Percentiles rank a stretch among this genome's conserved stretches.
Conservation (phyloP, 1,284 basidiomycete species). For the Rhodotorula sp. region DNA sequence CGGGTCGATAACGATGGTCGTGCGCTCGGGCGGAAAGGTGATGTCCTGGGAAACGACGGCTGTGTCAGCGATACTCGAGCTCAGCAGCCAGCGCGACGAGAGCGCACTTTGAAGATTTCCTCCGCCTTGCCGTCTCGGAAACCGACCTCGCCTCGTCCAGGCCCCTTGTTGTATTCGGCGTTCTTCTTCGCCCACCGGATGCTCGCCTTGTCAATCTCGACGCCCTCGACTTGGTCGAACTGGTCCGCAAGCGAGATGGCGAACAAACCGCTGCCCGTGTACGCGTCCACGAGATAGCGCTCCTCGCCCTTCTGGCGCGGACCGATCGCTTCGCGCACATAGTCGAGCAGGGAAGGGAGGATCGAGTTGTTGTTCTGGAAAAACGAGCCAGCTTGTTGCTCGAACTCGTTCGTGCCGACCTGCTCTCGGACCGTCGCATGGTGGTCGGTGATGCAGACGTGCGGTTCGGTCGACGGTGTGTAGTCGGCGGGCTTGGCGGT, state of each 20-base stretch:
- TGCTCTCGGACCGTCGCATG: constrained; percentile 76
- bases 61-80: background rate
- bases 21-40: constrained; percentile 64
- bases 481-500: constrained; percentile 31
- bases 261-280: constrained; percentile 89
- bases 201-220: constrained; percentile 69
- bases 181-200: constrained; percentile 79
- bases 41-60: constrained; percentile 42
- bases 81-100: background rate
- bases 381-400: constrained; percentile 65
- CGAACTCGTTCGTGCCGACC: constrained; percentile 76
- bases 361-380: constrained; percentile 84
- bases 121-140: constrained; percentile 59
- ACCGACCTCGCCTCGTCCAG: constrained; percentile 47
- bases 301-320: constrained; percentile 48
- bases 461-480: constrained; percentile 52
- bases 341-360: constrained; percentile 73
- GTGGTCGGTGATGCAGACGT: constrained; percentile 80
- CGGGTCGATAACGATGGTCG: constrained; percentile 78
- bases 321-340: constrained; percentile 69
- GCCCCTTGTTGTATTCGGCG: constrained; percentile 66
- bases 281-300: constrained; percentile 85
- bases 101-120: constrained; percentile 56
- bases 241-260: constrained; percentile 77
- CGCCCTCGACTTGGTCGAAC: constrained; percentile 79